Percentiles rank a stretch among this genome's conserved stretches.
phyloP scores from a whole-genome alignment of 345 rosid species.

The Syzygium grande region DNA sequence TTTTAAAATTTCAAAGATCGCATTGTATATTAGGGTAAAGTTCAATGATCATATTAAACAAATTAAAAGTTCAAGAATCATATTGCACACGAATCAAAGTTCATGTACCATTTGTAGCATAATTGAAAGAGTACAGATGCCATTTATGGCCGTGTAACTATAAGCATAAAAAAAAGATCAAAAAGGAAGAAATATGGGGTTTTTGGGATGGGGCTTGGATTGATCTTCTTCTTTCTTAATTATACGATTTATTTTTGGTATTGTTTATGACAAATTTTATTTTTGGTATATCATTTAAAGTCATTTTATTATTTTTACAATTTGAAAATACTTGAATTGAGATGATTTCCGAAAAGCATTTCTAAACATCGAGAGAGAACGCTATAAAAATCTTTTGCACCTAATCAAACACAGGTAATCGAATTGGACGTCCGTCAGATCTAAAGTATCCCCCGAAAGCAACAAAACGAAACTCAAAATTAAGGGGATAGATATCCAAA shows the following conservation, averaged over 20 bases:
- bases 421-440: neutral
- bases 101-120: neutral
- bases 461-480: neutral
- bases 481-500: neutral
- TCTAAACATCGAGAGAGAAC: neutral
- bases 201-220: neutral
- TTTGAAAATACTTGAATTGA: neutral
- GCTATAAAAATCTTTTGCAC: fast-evolving
- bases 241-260: neutral
- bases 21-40: no score
- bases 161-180: neutral
- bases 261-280: neutral
- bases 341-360: neutral
- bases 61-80: no score
- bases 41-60: no score
- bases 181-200: neutral
- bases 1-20: no score
- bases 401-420: neutral
- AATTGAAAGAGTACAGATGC: neutral
- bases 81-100: no score
- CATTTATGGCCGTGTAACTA: neutral
- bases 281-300: neutral
- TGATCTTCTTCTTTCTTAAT: neutral
- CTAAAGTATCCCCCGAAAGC: neutral
- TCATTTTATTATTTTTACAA: neutral